Evolutionary conservation across 2,329 filamentous ascomycete species (phyloP).

Genomic region (Didymella exigua): DNA sequence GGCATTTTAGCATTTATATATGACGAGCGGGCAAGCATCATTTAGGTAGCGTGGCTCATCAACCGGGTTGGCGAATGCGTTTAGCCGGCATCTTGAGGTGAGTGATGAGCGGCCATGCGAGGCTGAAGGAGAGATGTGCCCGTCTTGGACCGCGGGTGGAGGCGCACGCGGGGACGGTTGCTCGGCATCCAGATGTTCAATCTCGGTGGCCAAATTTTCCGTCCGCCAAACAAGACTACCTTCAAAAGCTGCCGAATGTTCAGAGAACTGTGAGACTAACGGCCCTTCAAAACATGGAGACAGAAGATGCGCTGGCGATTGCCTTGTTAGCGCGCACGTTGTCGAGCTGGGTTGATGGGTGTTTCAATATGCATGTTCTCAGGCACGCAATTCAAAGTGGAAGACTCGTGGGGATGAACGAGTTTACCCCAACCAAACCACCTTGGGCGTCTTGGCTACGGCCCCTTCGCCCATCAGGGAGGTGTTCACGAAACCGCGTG

Average conservation of each 20-base stretch:
- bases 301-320: neutral
- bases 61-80: conserved; percentile 20
- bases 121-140: conserved; percentile 4
- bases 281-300: too few species aligned
- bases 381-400: neutral
- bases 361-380: neutral
- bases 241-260: neutral
- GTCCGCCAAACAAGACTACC: neutral
- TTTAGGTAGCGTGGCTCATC: conserved; percentile 1
- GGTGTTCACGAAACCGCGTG: neutral
- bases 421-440: conserved; percentile 5
- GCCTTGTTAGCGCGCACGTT: neutral
- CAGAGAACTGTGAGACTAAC: neutral
- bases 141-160: conserved; percentile 17
- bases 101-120: neutral
- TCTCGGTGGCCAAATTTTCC: neutral
- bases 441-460: neutral
- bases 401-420: conserved; percentile 1
- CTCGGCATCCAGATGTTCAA: conserved; percentile 2
- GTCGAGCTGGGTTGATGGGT: neutral
- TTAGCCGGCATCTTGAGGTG: conserved; percentile 19
- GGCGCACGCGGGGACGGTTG: conserved; percentile 1
- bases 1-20: conserved; percentile 8
- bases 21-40: neutral
- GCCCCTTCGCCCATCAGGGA: neutral